phyloP scores from a whole-genome alignment of 2,329 filamentous ascomycete genomes.

The Ophiostoma triangulosporum region DNA sequence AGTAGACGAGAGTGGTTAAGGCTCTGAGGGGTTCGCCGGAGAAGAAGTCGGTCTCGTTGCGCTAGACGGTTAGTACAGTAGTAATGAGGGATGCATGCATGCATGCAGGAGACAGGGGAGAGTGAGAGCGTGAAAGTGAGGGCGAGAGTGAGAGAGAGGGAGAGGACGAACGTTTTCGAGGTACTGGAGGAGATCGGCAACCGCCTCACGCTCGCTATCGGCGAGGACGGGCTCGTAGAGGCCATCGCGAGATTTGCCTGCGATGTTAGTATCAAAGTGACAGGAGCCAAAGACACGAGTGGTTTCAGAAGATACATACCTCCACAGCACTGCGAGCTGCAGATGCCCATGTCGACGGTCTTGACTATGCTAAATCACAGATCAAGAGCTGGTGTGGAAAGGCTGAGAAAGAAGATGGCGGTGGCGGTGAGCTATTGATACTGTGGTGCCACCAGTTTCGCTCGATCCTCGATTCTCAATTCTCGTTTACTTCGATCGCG shows the following conservation, averaged over 20 bases:
- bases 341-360: constrained; percentile 41
- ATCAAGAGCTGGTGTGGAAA: not conserved
- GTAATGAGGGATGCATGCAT: no score
- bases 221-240: constrained; percentile 79
- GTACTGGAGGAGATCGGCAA: constrained; percentile 87
- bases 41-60: constrained; percentile 97
- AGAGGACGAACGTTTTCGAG: constrained; percentile 70
- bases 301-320: constrained; percentile 21
- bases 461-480: not conserved
- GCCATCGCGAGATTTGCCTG: constrained; percentile 65
- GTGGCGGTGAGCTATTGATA: not conserved
- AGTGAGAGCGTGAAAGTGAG: no score
- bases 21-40: constrained; percentile 87
- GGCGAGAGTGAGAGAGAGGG: not conserved
- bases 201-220: constrained; percentile 92
- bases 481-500: not conserved
- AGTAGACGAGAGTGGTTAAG: constrained; percentile 91
- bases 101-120: no score
- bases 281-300: not conserved
- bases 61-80: constrained; percentile 37
- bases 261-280: constrained; percentile 8
- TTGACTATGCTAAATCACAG: not conserved
- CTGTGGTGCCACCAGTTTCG: not conserved
- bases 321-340: constrained; percentile 50
- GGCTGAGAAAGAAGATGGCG: not conserved